A percentile compares a stretch with the other conserved stretches of the same genome.
phyloP scores from a whole-genome alignment of 345 rosid species.

The Melastoma malabathricum region DNA sequence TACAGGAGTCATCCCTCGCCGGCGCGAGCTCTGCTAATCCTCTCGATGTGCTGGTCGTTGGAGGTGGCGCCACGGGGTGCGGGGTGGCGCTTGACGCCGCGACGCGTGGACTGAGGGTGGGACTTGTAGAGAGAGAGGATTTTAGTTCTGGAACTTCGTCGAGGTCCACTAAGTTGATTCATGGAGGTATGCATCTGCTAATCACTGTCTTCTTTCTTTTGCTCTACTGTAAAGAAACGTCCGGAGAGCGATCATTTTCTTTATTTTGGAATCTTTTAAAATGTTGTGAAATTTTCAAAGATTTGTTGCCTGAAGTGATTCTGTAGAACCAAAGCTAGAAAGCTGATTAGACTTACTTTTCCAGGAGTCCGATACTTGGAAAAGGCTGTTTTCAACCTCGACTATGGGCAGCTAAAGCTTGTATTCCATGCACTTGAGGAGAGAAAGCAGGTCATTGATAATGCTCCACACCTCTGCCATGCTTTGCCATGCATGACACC shows the following conservation, averaged over 20 bases:
- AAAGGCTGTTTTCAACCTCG: constrained; percentile 92
- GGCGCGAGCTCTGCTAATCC: constrained; percentile 44
- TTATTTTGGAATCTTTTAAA: no score
- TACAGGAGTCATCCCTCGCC: constrained; percentile 49
- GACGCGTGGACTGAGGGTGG: constrained; percentile 84
- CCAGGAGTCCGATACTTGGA: constrained; percentile 94
- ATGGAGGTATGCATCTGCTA: constrained; percentile 44
- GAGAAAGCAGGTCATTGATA: constrained; percentile 81
- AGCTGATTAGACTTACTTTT: not conserved
- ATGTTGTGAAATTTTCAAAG: no score
- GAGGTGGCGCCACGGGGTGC: constrained; percentile 97
- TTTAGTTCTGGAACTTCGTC: constrained; percentile 95
- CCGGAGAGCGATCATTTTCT: no score
- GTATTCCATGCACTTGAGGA: constrained; percentile 97
- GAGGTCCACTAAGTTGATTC: constrained; percentile 86
- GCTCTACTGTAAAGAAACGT: no score
- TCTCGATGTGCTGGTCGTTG: constrained; percentile 76
- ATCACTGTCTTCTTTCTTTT: no score
- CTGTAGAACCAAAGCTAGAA: no score
- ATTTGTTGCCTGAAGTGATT: no score
- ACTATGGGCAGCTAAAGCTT: constrained; percentile 82
- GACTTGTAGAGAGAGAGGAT: constrained; percentile 90
- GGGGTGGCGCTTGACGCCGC: constrained; percentile 94
- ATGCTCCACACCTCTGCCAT: constrained; percentile 93
- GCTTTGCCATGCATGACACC: constrained; percentile 99